phyloP scores from a whole-genome alignment of 139 green algal genomes.

The Yamagishiella unicocca region DNA sequence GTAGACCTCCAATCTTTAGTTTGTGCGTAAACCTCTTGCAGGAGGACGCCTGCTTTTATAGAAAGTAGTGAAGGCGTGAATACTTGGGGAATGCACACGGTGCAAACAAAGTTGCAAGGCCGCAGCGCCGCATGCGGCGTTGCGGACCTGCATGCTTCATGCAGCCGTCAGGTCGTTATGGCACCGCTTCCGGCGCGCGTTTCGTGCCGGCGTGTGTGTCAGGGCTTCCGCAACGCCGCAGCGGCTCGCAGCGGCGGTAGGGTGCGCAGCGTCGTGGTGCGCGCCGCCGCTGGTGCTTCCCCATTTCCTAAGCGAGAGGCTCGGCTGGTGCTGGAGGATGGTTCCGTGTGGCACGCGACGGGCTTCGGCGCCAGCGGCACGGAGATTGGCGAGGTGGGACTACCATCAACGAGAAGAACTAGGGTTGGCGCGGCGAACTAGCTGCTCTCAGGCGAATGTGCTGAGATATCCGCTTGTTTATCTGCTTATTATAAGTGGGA shows the following conservation, averaged over 20 bases:
- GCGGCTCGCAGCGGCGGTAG: not conserved
- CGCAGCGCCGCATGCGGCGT: conserved; percentile 9
- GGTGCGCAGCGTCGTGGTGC: conserved; percentile 18
- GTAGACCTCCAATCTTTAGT: too few species aligned
- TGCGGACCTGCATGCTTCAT: conserved; percentile 34
- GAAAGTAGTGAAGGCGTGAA: too few species aligned
- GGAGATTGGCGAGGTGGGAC: conserved; percentile 72
- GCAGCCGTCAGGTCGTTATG: conserved; percentile 11
- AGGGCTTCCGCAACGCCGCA: not conserved
- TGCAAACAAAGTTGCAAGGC: conserved; percentile 7
- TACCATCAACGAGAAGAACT: conserved; percentile 9
- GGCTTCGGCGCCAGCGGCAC: conserved; percentile 92
- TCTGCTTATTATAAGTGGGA: not conserved
- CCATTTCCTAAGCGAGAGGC: conserved; percentile 65
- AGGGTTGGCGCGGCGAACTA: not conserved
- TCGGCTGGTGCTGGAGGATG: conserved; percentile 95
- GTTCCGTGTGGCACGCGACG: conserved; percentile 89
- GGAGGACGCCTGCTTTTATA: too few species aligned
- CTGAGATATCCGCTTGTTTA: not conserved
- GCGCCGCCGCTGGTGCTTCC: not conserved
- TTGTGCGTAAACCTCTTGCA: too few species aligned
- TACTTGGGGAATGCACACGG: not conserved
- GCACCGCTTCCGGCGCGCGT: not conserved
- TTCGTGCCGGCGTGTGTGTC: not conserved
- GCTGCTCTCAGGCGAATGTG: too few species aligned